Conservation (phyloP, 2,329 filamentous ascomycete genomes). For the Colletotrichum lentis region DNA sequence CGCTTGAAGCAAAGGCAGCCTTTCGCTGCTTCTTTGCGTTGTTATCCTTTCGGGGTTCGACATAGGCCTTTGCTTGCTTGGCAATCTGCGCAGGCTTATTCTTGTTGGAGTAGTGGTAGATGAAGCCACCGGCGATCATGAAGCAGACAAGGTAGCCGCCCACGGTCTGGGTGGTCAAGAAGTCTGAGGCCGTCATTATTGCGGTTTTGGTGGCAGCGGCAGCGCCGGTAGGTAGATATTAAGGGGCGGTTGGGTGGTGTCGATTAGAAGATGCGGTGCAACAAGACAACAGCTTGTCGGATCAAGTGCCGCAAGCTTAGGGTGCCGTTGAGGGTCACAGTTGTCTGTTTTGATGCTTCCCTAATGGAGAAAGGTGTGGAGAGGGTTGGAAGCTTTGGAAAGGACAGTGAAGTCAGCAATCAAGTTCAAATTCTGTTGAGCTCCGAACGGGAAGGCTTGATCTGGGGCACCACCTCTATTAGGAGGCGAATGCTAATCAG, state of each 20-base stretch:
- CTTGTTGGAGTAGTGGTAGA: constrained; percentile 41
- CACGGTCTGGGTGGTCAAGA: constrained; percentile 34
- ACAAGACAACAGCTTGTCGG: constrained; percentile 20
- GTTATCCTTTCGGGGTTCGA: constrained; percentile 51
- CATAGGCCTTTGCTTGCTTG: constrained; percentile 44
- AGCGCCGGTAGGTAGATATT: constrained; percentile 16
- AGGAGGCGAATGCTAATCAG: constrained; percentile 13
- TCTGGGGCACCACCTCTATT: constrained; percentile 2
- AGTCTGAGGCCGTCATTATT: constrained; percentile 40
- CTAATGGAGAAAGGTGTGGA: constrained; percentile 1
- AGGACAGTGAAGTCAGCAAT: constrained; percentile 9
- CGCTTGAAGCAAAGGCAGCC: constrained; percentile 52
- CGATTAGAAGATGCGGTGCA: constrained; percentile 9
- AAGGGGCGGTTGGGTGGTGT: constrained; percentile 19
- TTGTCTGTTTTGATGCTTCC: constrained; percentile 11
- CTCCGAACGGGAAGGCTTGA: constrained; percentile 17
- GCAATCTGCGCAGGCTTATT: constrained; percentile 44
- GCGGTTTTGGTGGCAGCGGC: constrained; percentile 22
- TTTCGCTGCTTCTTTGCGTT: constrained; percentile 58
- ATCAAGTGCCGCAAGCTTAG: constrained; percentile 17
- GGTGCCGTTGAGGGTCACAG: constrained; percentile 10
- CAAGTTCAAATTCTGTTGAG: not conserved
- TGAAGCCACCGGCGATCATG: constrained; percentile 35
- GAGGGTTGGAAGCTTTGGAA: constrained; percentile 1
- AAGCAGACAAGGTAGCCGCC: constrained; percentile 37